phyloP scores from a whole-genome alignment of 768 basidiomycete species.

The Russula abietina region DNA sequence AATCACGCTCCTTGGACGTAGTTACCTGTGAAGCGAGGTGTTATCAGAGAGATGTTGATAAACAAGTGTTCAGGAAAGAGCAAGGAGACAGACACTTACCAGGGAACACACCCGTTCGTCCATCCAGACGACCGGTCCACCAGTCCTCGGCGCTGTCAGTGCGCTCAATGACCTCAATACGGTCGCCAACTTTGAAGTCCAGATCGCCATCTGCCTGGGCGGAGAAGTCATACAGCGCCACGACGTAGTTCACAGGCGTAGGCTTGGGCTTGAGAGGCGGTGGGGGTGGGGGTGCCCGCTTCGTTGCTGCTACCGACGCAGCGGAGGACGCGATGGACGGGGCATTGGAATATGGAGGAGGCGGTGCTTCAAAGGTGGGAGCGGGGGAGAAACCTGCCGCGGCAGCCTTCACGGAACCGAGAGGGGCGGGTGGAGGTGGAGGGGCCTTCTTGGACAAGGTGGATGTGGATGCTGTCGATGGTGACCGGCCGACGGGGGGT shows the following conservation, averaged over 20 bases:
- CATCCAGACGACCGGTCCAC: slow-evolving; percentile 92
- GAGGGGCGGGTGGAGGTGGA: slow-evolving; percentile 30
- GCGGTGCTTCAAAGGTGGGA: slow-evolving; percentile 32
- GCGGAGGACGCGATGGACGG: slow-evolving; percentile 39
- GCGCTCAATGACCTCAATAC: slow-evolving; percentile 83
- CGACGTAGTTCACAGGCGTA: slow-evolving; percentile 65
- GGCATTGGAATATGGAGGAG: slow-evolving; percentile 36
- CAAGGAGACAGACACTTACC: slow-evolving; percentile 38
- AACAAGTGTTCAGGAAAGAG: neutral
- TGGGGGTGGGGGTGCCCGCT: slow-evolving; percentile 84
- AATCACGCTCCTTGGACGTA: slow-evolving; percentile 58
- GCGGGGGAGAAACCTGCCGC: slow-evolving; percentile 35
- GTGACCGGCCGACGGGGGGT: slow-evolving; percentile 9
- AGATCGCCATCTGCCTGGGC: slow-evolving; percentile 95
- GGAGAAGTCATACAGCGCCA: slow-evolving; percentile 90
- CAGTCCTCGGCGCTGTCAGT: slow-evolving; percentile 84
- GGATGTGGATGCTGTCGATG: slow-evolving; percentile 25
- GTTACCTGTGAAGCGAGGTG: slow-evolving; percentile 41
- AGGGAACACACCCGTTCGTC: slow-evolving; percentile 84
- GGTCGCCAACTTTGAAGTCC: slow-evolving; percentile 82
- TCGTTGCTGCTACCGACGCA: slow-evolving; percentile 40
- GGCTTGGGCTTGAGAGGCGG: slow-evolving; percentile 85
- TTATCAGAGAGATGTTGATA: neutral
- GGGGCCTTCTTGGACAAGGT: slow-evolving; percentile 29
- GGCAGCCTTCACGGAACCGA: slow-evolving; percentile 39